Evolutionary conservation across 768 basidiomycete genomes (phyloP).

Genomic region (Calocybe cyanea): DNA sequence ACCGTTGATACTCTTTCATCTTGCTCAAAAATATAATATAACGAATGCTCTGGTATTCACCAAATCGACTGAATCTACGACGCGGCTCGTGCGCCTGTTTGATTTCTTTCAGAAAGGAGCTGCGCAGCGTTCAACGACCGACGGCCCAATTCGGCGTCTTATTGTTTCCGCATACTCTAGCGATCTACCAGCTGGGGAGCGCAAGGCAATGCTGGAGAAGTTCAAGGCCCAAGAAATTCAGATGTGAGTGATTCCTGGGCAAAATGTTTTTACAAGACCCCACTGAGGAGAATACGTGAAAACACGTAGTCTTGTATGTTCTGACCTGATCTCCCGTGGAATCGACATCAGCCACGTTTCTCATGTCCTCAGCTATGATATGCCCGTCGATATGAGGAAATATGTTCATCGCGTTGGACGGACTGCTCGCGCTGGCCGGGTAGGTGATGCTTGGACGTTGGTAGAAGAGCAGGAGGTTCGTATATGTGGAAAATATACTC

Average conservation of each 20-base stretch:
- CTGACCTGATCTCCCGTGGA: constrained; percentile 92
- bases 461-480: constrained; percentile 90
- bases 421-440: constrained; percentile 88
- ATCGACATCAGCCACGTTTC: constrained; percentile 91
- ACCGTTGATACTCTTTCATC: constrained; percentile 85
- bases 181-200: constrained; percentile 70
- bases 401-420: constrained; percentile 97
- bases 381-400: constrained; percentile 95
- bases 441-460: constrained; percentile 89
- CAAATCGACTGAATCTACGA: constrained; percentile 91
- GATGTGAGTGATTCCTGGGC: constrained; percentile 53
- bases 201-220: constrained; percentile 71
- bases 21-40: constrained; percentile 61
- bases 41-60: constrained; percentile 87
- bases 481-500: too few relatives aligned
- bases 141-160: constrained; percentile 23
- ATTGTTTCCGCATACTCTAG: constrained; percentile 79
- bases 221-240: constrained; percentile 82
- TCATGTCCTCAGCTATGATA: constrained; percentile 94
- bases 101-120: constrained; percentile 69
- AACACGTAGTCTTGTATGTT: constrained; percentile 77
- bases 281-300: neutral
- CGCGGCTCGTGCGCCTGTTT: constrained; percentile 76
- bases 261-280: neutral
- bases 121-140: constrained; percentile 13